A percentile compares a stretch with the other conserved stretches of the same genome.
These are phyloP conservation scores for Aspergillus ustus DNA, from an alignment of 2,329 filamentous ascomycete genomes.

Conservation along the genomic window DNA sequence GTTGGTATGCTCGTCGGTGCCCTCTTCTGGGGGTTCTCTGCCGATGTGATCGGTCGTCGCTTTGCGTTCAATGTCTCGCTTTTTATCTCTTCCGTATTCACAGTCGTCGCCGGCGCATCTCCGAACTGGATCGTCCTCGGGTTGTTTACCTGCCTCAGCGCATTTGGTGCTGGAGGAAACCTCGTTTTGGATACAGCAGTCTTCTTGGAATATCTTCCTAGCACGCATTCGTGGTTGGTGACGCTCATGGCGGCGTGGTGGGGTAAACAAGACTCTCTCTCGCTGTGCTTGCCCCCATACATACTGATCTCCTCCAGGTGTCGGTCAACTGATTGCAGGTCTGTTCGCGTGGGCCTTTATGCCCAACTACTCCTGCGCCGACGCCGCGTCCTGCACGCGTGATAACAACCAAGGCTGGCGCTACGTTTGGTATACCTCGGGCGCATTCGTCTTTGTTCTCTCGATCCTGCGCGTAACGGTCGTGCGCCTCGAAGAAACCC, in stretches of 20 bases:
- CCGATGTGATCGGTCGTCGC: conserved; percentile 76
- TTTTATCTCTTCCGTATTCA: conserved; percentile 75
- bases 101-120: conserved; percentile 69
- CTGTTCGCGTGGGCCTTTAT: conserved; percentile 75
- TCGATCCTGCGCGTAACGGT: conserved; percentile 75
- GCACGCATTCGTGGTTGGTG: conserved; percentile 68
- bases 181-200: conserved; percentile 79
- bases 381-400: conserved; percentile 42
- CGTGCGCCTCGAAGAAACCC: conserved; percentile 80
- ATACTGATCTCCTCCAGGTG: conserved; percentile 37
- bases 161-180: conserved; percentile 68
- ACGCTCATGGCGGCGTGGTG: conserved; percentile 81
- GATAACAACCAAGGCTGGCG: conserved; percentile 72
- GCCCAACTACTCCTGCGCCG: conserved; percentile 62
- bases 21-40: conserved; percentile 77
- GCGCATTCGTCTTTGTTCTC: conserved; percentile 72
- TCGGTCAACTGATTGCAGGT: conserved; percentile 56
- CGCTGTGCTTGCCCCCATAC: not conserved
- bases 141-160: conserved; percentile 24
- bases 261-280: conserved; percentile 43
- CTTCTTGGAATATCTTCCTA: conserved; percentile 81
- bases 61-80: conserved; percentile 81
- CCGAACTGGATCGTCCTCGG: conserved; percentile 62
- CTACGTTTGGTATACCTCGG: conserved; percentile 71
- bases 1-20: conserved; percentile 76